Evolutionary conservation across 75 land plant genomes (phyloP).

Genomic region (Gnetum montanum): DNA sequence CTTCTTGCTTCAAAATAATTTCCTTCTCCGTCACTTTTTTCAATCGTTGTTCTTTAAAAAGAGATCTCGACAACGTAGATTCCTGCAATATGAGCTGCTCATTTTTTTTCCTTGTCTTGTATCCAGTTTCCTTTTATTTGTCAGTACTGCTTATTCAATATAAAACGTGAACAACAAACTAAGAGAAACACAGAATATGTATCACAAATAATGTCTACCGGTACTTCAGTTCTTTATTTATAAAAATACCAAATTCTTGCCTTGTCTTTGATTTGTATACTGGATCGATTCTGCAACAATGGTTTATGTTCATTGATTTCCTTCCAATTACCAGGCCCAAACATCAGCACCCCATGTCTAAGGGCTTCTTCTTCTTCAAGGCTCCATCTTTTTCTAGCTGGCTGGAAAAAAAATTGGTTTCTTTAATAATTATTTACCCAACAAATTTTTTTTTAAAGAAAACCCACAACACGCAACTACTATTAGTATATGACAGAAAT

Average conservation of each 20-base stretch:
- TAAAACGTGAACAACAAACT: not conserved
- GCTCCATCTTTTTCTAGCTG: constrained; percentile 3
- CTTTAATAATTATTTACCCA: too few relatives aligned
- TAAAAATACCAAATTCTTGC: not conserved
- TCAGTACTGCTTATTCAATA: constrained; percentile 4
- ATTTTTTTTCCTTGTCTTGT: constrained; percentile 1
- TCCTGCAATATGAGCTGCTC: not conserved
- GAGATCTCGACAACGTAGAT: not conserved
- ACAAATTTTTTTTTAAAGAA: too few relatives aligned
- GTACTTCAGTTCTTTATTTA: not conserved
- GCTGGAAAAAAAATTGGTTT: too few relatives aligned
- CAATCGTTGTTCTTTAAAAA: not conserved
- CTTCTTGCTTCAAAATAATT: constrained; percentile 32
- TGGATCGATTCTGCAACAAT: not conserved
- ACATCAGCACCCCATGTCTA: constrained; percentile 17
- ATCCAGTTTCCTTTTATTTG: constrained; percentile 1
- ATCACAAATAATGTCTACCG: too few relatives aligned
- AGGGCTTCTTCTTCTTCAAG: constrained; percentile 32
- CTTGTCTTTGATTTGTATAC: constrained; percentile 7
- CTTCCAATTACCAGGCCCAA: constrained; percentile 39
- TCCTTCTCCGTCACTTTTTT: constrained; percentile 35
- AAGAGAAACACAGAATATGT: too few relatives aligned
- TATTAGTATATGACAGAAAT: too few relatives aligned
- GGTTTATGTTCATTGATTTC: constrained; percentile 21
- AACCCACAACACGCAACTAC: too few relatives aligned